Evolutionary conservation across 2,329 filamentous ascomycete species (phyloP), one percentile per base, ranked within the genome.

Genomic region (Apiospora saccharicola): DNA sequence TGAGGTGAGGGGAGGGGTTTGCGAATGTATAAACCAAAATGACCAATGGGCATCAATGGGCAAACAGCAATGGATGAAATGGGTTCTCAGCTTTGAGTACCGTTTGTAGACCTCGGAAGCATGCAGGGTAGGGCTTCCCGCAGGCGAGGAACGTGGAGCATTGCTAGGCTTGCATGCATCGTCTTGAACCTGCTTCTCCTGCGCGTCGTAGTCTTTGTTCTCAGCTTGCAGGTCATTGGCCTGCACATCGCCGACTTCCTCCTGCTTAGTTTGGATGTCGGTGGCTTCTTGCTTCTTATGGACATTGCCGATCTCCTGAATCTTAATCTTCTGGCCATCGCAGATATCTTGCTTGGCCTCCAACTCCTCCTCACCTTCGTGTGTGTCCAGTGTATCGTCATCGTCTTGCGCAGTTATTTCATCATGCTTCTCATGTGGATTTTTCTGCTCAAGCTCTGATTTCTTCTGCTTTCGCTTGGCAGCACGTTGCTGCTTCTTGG

Each of bases 361-460:
- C n/a, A 10, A n/a, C 13, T 13, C n/a, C 8, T 51, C 7, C 7
- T 51, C 16, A 22, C 2, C n/a, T 51, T 30, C 26, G 26, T 26
- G 47, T n/a, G 13, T 7, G n/a, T 8, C n/a, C 8, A 10, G 47
- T 8, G 14, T 14, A 61, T 30, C 26, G 5, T 61, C 12, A 19
- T 34, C 30, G 30, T 22, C 19, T 37, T 37, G 51, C 24, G 6
- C 51, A 34, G 51, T 41, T 19, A 22, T 16, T 5, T 37, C 53
- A 10, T 22, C 30, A 12, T 22, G 16, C 26, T 8, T 61, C 7
- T 37, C 16, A 16, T 37, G 53, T 19, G 7, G 3, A 4, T 37
- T 34, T 19, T 64, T 34, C 6, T 72, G 76, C 24, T 77, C 72
- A 69, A 77, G 73, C 69, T 73, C 76, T 30, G 71, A 74, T 68